These are phyloP conservation scores for Tuber borchii DNA, from an alignment of 495 filamentous ascomycete species.

Conservation along the genomic window DNA sequence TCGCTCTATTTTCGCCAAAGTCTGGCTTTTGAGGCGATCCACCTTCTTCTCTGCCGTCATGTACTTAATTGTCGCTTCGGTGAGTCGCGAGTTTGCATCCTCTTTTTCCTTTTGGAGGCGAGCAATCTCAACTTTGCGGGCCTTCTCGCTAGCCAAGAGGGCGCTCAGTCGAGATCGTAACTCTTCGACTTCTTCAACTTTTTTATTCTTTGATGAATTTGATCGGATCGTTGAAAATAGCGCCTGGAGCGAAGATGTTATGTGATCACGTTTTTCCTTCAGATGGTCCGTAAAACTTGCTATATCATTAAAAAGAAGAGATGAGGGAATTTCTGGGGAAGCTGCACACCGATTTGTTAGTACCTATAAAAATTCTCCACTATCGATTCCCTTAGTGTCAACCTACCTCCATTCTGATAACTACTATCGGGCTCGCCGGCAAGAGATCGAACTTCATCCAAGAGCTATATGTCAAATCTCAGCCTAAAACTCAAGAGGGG, in stretches of 20 bases:
- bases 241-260: conserved; percentile 55
- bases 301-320: conserved; percentile 58
- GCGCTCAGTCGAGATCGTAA: conserved; percentile 66
- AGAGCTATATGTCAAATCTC: conserved; percentile 54
- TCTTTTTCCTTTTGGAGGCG: conserved; percentile 71
- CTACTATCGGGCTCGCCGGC: conserved; percentile 48
- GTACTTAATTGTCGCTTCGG: conserved; percentile 78
- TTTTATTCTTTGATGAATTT: conserved; percentile 32
- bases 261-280: conserved; percentile 54
- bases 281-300: conserved; percentile 74
- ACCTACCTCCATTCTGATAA: conserved; percentile 54
- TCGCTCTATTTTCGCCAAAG: conserved; percentile 86
- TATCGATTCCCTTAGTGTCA: not conserved
- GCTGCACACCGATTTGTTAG: conserved; percentile 35
- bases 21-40: conserved; percentile 75
- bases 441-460: conserved; percentile 77
- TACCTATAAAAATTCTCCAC: not conserved
- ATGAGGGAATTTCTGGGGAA: conserved; percentile 52
- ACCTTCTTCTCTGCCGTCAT: conserved; percentile 91
- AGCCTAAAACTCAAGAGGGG: conserved; percentile 34
- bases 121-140: conserved; percentile 67
- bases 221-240: conserved; percentile 46
- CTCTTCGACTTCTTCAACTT: conserved; percentile 54
- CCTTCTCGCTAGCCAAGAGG: conserved; percentile 74
- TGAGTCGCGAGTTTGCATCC: conserved; percentile 71